Conservation (phyloP, 371 early-diverging fungal genomes). For the Apophysomyces elegans region DNA sequence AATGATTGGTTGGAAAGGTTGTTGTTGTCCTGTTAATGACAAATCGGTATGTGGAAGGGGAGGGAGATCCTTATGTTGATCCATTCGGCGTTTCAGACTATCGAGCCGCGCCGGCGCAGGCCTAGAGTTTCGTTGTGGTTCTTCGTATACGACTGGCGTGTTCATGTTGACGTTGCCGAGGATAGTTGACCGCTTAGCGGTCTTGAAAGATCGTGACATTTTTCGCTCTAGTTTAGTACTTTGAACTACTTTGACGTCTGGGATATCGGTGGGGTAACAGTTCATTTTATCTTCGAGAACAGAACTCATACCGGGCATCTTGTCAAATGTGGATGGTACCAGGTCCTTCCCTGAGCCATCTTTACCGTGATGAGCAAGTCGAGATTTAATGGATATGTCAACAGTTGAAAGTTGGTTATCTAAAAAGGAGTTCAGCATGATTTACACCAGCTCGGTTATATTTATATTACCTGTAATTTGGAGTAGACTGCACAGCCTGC, state of each 20-base stretch:
- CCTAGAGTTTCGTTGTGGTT: slow-evolving; percentile 8
- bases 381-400: slow-evolving; percentile 38
- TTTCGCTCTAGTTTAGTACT: slow-evolving; percentile 64
- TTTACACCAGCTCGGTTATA: background rate
- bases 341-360: slow-evolving; percentile 1
- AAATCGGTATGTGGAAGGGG: slow-evolving; percentile 18
- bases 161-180: slow-evolving; percentile 36
- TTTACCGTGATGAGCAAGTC: slow-evolving; percentile 11
- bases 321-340: background rate
- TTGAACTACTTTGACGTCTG: slow-evolving; percentile 57
- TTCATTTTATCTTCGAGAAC: slow-evolving; percentile 9
- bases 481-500: slow-evolving; percentile 79
- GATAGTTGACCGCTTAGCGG: slow-evolving; percentile 59
- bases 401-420: slow-evolving; percentile 50
- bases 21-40: background rate
- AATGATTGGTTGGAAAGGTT: background rate
- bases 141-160: slow-evolving; percentile 16
- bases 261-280: slow-evolving; percentile 50
- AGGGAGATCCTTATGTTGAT: slow-evolving; percentile 38
- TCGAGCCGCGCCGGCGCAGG: slow-evolving; percentile 36
- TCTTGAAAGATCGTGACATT: slow-evolving; percentile 61
- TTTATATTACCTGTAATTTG: slow-evolving; percentile 61
- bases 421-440: slow-evolving; percentile 12
- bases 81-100: slow-evolving; percentile 32
- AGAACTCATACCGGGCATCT: slow-evolving; percentile 2